These are phyloP conservation scores for Moringa oleifera DNA, from an alignment of 345 rosid species.

Conservation along the genomic window DNA sequence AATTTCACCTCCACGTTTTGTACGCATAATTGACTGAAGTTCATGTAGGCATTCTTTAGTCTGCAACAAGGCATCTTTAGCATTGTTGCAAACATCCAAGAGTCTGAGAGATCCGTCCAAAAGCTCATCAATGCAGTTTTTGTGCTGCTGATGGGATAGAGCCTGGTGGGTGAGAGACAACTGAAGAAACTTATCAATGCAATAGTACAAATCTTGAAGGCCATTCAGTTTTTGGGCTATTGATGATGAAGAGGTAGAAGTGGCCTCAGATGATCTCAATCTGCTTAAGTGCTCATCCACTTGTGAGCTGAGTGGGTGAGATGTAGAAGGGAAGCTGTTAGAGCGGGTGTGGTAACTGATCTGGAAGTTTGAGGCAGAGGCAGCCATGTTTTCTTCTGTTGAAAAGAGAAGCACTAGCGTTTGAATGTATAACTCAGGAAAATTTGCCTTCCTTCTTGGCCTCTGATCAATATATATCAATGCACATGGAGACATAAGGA, in stretches of 20 bases:
- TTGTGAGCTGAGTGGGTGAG: conserved; percentile 22
- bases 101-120: conserved; percentile 25
- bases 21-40: conserved; percentile 20
- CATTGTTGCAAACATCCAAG: conserved; percentile 20
- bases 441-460: conserved; percentile 1
- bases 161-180: conserved; percentile 19
- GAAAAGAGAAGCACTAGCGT: neutral
- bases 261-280: conserved; percentile 13
- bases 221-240: neutral
- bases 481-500: neutral
- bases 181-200: conserved; percentile 16
- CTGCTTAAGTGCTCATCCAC: conserved; percentile 23
- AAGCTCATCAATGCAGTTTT: conserved; percentile 14
- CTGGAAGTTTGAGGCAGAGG: neutral
- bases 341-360: conserved; percentile 19
- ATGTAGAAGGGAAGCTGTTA: conserved; percentile 22
- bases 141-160: conserved; percentile 18
- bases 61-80: conserved; percentile 20
- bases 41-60: conserved; percentile 13
- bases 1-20: conserved; percentile 5
- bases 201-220: conserved; percentile 25
- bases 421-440: neutral
- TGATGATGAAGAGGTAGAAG: conserved; percentile 21
- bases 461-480: conserved; percentile 5
- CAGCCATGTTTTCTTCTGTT: conserved; percentile 15